phyloP scores from a whole-genome alignment of 2,329 filamentous ascomycete genomes.

The Clonostachys solani region DNA sequence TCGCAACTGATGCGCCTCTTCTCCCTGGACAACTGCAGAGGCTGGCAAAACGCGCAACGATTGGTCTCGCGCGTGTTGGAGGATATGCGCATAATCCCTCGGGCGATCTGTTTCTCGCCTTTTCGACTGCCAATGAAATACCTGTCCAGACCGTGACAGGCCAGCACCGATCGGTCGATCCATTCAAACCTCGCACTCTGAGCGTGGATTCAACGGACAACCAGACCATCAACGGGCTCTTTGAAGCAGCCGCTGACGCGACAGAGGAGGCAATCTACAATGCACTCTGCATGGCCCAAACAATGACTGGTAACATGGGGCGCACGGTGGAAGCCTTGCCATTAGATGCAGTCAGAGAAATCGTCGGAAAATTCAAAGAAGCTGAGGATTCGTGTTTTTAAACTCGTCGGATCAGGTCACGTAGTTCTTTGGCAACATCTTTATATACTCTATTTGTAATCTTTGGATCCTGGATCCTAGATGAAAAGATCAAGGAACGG shows the following conservation, averaged over 20 bases:
- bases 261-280: slow-evolving; percentile 42
- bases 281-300: slow-evolving; percentile 42
- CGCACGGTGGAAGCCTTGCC: slow-evolving; percentile 44
- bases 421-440: no score
- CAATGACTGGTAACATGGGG: slow-evolving; percentile 49
- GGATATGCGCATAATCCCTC: slow-evolving; percentile 55
- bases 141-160: slow-evolving; percentile 24
- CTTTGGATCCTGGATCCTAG: no score
- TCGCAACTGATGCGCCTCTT: slow-evolving; percentile 59
- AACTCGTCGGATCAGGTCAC: no score
- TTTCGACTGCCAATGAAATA: slow-evolving; percentile 44
- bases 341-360: slow-evolving; percentile 36
- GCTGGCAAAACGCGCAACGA: slow-evolving; percentile 52
- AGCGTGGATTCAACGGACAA: background rate
- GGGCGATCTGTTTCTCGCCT: slow-evolving; percentile 60
- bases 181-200: background rate
- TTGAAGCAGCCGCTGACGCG: slow-evolving; percentile 54
- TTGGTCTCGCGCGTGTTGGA: slow-evolving; percentile 54
- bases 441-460: no score
- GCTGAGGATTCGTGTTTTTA: no score
- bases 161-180: slow-evolving; percentile 27
- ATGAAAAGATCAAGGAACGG: no score
- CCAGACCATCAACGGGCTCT: slow-evolving; percentile 25
- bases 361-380: slow-evolving; percentile 21
- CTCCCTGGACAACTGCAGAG: slow-evolving; percentile 51